A percentile compares a stretch with the other conserved stretches of the same genome.
phyloP scores from a whole-genome alignment of 2,329 filamentous ascomycete species.

The Monilinia vaccinii-corymbosi region DNA sequence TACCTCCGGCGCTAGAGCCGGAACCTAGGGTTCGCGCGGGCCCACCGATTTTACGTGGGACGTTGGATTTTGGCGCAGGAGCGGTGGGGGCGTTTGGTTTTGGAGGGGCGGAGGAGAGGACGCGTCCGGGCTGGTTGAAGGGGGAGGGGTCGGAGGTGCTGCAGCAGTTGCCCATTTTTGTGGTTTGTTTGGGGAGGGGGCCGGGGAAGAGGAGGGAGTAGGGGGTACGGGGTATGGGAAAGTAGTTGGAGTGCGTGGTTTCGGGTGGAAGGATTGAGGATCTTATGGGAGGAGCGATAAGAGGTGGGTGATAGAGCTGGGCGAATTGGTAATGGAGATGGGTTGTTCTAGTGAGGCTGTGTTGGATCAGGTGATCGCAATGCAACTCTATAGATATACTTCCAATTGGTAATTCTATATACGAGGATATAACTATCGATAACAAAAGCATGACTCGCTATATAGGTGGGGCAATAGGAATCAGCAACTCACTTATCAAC shows the following conservation, averaged over 20 bases:
- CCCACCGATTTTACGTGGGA: conserved; percentile 43
- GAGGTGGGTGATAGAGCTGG: too few species aligned
- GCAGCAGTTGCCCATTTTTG: conserved; percentile 75
- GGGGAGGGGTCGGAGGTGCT: conserved; percentile 60
- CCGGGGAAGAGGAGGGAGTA: background rate
- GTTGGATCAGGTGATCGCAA: too few species aligned
- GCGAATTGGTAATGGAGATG: too few species aligned
- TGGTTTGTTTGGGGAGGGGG: background rate
- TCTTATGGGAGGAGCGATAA: background rate
- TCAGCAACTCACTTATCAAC: too few species aligned
- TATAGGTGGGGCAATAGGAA: too few species aligned
- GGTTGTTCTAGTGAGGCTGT: too few species aligned
- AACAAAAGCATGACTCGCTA: too few species aligned
- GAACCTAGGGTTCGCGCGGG: conserved; percentile 58
- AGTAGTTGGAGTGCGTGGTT: too few species aligned
- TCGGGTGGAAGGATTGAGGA: background rate
- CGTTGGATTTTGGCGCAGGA: conserved; percentile 32
- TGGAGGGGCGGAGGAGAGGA: conserved; percentile 47
- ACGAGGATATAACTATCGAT: too few species aligned
- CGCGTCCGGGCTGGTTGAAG: conserved; percentile 65
- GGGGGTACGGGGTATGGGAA: background rate
- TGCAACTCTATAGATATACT: too few species aligned
- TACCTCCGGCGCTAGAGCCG: conserved; percentile 19
- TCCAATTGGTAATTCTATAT: too few species aligned
- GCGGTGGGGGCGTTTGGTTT: conserved; percentile 31